Conservation (phyloP, 345 rosid species). For the Eucalyptus caleyi region DNA sequence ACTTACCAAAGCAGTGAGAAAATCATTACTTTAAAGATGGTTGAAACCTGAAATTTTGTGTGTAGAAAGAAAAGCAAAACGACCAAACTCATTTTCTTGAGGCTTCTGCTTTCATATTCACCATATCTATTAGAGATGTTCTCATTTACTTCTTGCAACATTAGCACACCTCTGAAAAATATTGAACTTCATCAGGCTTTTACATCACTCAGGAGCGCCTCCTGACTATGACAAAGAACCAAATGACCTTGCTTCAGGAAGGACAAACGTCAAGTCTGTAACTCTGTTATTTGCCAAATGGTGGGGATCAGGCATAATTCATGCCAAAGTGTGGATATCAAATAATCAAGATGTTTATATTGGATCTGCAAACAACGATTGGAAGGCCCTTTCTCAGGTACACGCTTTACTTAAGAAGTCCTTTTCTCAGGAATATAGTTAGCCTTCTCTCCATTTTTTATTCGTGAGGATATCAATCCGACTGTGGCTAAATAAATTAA, state of each 20-base stretch:
- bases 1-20: background rate
- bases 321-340: constrained; percentile 89
- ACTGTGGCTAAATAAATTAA: background rate
- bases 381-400: constrained; percentile 96
- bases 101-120: background rate
- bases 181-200: constrained; percentile 25
- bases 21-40: background rate
- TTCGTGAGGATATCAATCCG: background rate
- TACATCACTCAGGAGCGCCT: constrained; percentile 69
- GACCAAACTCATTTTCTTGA: background rate
- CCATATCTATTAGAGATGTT: background rate
- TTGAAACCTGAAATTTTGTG: background rate
- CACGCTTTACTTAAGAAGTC: background rate
- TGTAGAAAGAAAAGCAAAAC: background rate
- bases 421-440: background rate
- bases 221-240: constrained; percentile 70
- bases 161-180: background rate
- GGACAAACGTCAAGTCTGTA: constrained; percentile 55
- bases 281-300: constrained; percentile 52
- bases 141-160: background rate
- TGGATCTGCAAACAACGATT: constrained; percentile 90
- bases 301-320: constrained; percentile 90
- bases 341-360: constrained; percentile 64
- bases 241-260: constrained; percentile 52
- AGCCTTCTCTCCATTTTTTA: background rate